Percentiles rank a stretch among this genome's conserved stretches.
Evolutionary conservation across 2,329 filamentous ascomycete genomes (phyloP).

Genomic region (Alternaria dauci): DNA sequence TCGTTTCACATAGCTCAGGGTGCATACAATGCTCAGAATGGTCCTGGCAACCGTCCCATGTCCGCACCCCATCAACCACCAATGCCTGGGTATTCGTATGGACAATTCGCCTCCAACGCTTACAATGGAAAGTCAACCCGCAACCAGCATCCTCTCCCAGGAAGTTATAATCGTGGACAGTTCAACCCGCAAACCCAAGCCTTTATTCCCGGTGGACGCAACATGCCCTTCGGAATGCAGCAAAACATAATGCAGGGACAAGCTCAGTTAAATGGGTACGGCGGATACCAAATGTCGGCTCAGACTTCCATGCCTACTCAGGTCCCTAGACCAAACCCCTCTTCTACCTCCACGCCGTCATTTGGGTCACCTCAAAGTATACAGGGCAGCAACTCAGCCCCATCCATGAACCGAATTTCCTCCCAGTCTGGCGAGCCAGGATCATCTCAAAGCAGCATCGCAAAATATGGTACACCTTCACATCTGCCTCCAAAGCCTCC

Average conservation of each 20-base stretch:
- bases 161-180: slow-evolving; percentile 81
- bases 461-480: slow-evolving; percentile 65
- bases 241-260: slow-evolving; percentile 41
- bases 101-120: slow-evolving; percentile 75
- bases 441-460: slow-evolving; percentile 56
- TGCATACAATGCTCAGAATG: slow-evolving; percentile 35
- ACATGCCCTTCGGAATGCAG: slow-evolving; percentile 45
- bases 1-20: slow-evolving; percentile 38
- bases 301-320: slow-evolving; percentile 33
- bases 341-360: slow-evolving; percentile 34
- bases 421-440: slow-evolving; percentile 33
- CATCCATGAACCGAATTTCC: slow-evolving; percentile 35
- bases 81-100: slow-evolving; percentile 72
- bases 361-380: slow-evolving; percentile 44
- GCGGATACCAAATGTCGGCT: slow-evolving; percentile 36
- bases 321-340: slow-evolving; percentile 41
- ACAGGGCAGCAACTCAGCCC: slow-evolving; percentile 29
- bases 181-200: slow-evolving; percentile 96
- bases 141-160: slow-evolving; percentile 83
- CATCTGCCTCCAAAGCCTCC: slow-evolving; percentile 65
- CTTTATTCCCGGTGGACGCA: slow-evolving; percentile 74
- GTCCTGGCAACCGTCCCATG: slow-evolving; percentile 44
- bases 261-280: slow-evolving; percentile 45
- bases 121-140: slow-evolving; percentile 68
- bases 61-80: slow-evolving; percentile 47